These are phyloP conservation scores for Nymphaea thermarum DNA, from an alignment of 164 flowering plant genomes.

Conservation along the genomic window DNA sequence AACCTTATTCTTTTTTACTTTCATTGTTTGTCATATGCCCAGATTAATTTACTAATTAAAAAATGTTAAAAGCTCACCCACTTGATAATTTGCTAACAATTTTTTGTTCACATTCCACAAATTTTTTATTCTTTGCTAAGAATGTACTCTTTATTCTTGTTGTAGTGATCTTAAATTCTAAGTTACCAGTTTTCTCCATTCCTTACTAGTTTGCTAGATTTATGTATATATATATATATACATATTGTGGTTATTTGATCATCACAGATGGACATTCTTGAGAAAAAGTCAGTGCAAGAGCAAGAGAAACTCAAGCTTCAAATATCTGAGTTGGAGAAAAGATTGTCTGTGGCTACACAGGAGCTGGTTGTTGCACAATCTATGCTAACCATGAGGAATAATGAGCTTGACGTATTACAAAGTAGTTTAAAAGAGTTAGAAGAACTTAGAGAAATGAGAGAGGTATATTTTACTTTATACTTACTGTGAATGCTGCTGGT, in stretches of 20 bases:
- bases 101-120: too few relatives aligned
- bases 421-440: conserved; percentile 69
- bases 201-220: too few relatives aligned
- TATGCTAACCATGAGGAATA: conserved; percentile 29
- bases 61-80: too few relatives aligned
- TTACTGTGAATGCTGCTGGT: background rate
- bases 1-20: too few relatives aligned
- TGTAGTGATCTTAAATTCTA: too few relatives aligned
- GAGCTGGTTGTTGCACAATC: conserved; percentile 48
- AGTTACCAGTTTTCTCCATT: too few relatives aligned
- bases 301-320: conserved; percentile 31
- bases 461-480: conserved; percentile 29
- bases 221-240: too few relatives aligned
- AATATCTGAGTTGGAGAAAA: conserved; percentile 59
- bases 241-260: conserved; percentile 2
- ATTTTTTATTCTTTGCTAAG: too few relatives aligned
- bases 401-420: conserved; percentile 46
- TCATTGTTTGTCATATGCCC: too few relatives aligned
- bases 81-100: too few relatives aligned
- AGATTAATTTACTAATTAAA: too few relatives aligned
- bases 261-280: conserved; percentile 39
- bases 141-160: too few relatives aligned
- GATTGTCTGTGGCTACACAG: conserved; percentile 30
- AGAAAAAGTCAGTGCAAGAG: conserved; percentile 55
- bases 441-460: conserved; percentile 94